Conservation (phyloP, 768 basidiomycete species). For the Cystobasidium ongulense region DNA sequence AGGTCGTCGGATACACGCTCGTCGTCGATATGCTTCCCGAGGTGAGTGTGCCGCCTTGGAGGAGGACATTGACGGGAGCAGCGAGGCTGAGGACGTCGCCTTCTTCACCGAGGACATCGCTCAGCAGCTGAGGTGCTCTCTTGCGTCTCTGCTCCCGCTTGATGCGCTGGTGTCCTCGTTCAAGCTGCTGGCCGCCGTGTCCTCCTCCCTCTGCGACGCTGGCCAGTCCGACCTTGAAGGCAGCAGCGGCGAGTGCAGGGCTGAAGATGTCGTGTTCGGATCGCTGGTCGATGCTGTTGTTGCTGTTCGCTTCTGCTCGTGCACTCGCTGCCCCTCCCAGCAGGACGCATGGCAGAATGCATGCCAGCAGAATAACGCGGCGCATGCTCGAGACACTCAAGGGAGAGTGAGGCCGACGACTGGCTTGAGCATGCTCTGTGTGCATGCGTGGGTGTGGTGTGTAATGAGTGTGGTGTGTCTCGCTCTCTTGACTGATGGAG, state of each 20-base stretch:
- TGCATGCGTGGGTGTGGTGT: neutral
- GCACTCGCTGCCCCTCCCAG: neutral
- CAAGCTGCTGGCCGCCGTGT: neutral
- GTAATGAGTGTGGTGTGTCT: neutral
- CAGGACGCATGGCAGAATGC: too few relatives aligned
- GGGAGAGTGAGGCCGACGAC: neutral
- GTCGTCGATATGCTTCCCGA: conserved; percentile 3
- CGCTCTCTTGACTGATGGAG: too few relatives aligned
- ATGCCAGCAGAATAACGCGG: too few relatives aligned
- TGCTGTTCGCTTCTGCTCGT: neutral
- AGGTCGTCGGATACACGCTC: neutral
- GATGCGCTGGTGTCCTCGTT: neutral
- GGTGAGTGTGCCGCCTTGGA: neutral
- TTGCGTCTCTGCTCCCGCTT: neutral
- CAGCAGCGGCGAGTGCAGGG: neutral
- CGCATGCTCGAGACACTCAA: too few relatives aligned
- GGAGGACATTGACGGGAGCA: neutral
- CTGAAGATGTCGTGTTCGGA: neutral
- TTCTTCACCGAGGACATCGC: neutral
- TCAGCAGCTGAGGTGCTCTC: neutral
- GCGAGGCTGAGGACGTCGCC: neutral
- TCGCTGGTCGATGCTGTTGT: neutral
- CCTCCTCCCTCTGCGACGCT: neutral
- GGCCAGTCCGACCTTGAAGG: conserved; percentile 2
- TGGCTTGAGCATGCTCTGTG: neutral